These are phyloP conservation scores for Solanum aculeatissimum DNA, from an alignment of 305 asterid species.

Conservation along the genomic window DNA sequence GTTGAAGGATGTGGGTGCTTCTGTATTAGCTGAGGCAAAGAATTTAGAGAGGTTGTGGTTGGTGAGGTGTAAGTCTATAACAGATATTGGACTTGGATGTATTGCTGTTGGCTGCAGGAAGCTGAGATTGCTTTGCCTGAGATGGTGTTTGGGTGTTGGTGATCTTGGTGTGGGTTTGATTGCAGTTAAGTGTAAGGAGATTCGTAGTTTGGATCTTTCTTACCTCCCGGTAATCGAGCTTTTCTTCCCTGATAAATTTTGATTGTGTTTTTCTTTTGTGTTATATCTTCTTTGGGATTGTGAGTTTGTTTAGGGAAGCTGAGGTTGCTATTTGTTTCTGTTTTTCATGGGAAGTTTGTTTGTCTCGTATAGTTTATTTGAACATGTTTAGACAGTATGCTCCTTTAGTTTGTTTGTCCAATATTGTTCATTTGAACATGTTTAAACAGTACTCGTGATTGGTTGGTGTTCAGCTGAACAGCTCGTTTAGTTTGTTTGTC, in stretches of 20 bases:
- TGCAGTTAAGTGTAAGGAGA: conserved; percentile 56
- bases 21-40: conserved; percentile 71
- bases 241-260: neutral
- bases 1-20: conserved; percentile 52
- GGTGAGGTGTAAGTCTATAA: conserved; percentile 62
- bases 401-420: neutral
- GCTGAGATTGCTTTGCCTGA: conserved; percentile 65
- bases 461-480: neutral
- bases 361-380: neutral
- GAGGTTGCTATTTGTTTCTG: neutral
- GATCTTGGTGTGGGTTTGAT: conserved; percentile 78
- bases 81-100: conserved; percentile 85
- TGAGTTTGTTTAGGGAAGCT: neutral
- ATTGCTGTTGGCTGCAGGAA: conserved; percentile 83
- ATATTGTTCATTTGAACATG: neutral
- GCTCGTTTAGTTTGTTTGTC: neutral
- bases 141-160: conserved; percentile 84
- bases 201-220: conserved; percentile 73
- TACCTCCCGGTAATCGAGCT: conserved; percentile 57
- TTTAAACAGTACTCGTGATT: neutral
- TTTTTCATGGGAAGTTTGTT: neutral
- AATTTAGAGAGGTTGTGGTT: conserved; percentile 64
- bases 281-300: neutral
- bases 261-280: neutral
- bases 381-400: neutral